Base-by-base conservation (phyloP, 257 asterid genomes). In the Plantago elongata region DNA sequence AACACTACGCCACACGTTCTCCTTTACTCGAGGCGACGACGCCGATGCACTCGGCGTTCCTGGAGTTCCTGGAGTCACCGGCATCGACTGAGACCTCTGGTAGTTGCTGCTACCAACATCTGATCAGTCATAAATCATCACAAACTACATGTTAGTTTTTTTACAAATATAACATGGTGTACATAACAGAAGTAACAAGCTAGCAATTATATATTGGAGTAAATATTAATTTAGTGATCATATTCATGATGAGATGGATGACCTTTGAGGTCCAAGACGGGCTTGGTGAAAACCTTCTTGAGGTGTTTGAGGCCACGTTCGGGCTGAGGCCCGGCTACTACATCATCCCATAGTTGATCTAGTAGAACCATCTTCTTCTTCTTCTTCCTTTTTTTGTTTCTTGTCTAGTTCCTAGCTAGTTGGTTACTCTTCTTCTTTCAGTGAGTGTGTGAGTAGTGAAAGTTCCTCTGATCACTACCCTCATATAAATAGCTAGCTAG, bases 1-100 rank as follows among this genome's bases (percentile, higher is more conserved):
- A 62, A 93, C 99, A 54, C 99, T 93, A 76, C 99, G 78, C 97
- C 99, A 93, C 57, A 93, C 97, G 55, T 89, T 89, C 2, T 85
- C 91, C 72, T 63, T 84, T 47, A 71, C 83, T 13, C 87, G 76
- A 47, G 95, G 85, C 34, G 96, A 82, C 55, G n/a, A 22, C 27
- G 27, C 27, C 27, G 72, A 64, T 8, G 82, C 74, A 0, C 67
- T 45, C 15, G 95, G 94, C 0, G 94, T 84, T 14, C 74, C 86
- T 1, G 95, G 95, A 2, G 92, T 77, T 38, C 17, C 50, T 29
- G 94, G 63, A 73, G 75, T 73, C 5, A 72, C 61, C 30, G 95
- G 91, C 86, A 86, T 82, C 14, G 95, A 77, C 70, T 78, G 17
- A 27, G 95, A 84, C 69, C 80, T 81, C 73, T 69, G 78, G 51